Base-by-base conservation (phyloP, 495 filamentous ascomycete genomes). In the Terfezia boudieri region DNA sequence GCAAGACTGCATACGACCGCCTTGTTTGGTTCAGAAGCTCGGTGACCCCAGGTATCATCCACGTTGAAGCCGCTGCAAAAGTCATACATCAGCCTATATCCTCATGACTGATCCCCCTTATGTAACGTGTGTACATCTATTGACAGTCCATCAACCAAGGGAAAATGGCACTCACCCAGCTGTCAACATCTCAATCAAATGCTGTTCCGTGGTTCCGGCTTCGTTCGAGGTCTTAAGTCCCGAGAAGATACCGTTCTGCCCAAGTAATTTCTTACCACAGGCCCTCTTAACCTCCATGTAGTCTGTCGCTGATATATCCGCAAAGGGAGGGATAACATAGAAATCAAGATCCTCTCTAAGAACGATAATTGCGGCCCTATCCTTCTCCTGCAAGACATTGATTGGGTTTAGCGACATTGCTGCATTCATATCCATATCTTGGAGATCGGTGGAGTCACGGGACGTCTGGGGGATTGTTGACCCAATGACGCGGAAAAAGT, bases 131-230 rank as follows among this genome's bases (percentile, higher is more conserved):
- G 12, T 46, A 20, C 14, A 35, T 49, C 17, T 8, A 51, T 51
- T 23, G 1, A 9, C 14, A 51, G 32, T 52, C 23, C 17, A 50
- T 16, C 17, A 9, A 7, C n/a, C 37, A 46, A 9, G 53, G 17
- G 43, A 16, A 0, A 14, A 49, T 36, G 9, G 32, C 16, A 49
- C 78, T 68, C 71, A 96, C 89, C 89, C 90, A 62, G 90, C 90
- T 22, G 90, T 99, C 71, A 99, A 68, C 90, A 99, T 99, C 71
- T 99, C 90, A 64, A 99, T 96, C 50, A 99, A 71, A 71, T 99
- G 90, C 66, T 94, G 92, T 67, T 99, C 90, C 0, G 90, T 99
- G 23, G 90, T 95, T 8, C 90, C 90, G 14, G 82, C 76, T 68
- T 96, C 90, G 58, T 96, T 90, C 62, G 92, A 95, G 67, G 86